Evolutionary conservation across 768 basidiomycete genomes (phyloP).

Genomic region (Ephemerocybe angulata): DNA sequence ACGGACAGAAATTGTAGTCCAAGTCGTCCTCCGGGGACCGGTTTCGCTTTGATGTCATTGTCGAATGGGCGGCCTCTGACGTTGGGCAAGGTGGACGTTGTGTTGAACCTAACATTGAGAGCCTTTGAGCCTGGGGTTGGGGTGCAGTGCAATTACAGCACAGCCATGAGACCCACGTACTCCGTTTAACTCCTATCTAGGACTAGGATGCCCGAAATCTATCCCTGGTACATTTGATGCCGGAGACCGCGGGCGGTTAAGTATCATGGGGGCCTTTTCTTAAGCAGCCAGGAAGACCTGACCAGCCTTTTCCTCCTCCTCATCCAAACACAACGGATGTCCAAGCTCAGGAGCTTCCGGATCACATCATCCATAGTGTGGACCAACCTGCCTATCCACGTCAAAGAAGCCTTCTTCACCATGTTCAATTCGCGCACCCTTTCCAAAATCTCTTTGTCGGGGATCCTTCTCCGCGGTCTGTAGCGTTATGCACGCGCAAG

Average conservation of each 20-base stretch:
- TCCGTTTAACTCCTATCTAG: conserved; percentile 3
- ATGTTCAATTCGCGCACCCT: conserved; percentile 4
- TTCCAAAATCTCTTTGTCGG: neutral
- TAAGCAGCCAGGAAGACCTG: conserved; percentile 6
- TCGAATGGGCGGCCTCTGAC: no score
- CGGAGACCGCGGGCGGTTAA: conserved; percentile 2
- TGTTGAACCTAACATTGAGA: no score
- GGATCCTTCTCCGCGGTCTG: conserved; percentile 2
- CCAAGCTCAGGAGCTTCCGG: neutral
- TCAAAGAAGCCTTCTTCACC: conserved; percentile 5
- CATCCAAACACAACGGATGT: conserved; percentile 5
- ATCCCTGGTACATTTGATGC: conserved; percentile 2
- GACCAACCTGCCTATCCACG: conserved; percentile 3
- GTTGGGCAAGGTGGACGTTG: no score
- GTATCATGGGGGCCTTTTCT: neutral
- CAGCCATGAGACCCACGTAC: no score
- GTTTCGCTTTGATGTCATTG: no score
- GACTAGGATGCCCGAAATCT: conserved; percentile 1
- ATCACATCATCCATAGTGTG: conserved; percentile 1
- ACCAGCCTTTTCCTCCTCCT: conserved; percentile 7
- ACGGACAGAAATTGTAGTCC: no score
- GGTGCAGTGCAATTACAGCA: no score
- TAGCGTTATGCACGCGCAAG: neutral
- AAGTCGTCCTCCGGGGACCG: no score
- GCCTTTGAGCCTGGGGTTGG: no score